These are phyloP conservation scores for Penicillium hesseltinei DNA, from an alignment of 2,329 filamentous ascomycete genomes.

Conservation along the genomic window DNA sequence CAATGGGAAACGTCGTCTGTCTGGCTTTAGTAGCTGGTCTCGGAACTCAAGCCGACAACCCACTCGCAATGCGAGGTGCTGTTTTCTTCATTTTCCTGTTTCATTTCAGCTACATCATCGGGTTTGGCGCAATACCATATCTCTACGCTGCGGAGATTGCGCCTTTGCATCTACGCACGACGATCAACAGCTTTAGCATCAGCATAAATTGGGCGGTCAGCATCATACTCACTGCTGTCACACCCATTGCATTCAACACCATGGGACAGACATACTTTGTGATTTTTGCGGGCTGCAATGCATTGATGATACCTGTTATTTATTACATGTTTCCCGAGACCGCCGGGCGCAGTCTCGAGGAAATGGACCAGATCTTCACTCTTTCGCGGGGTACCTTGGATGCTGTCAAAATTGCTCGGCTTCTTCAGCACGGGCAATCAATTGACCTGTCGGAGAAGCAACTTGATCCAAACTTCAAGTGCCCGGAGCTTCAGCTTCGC, in stretches of 20 bases:
- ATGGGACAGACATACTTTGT: slow-evolving; percentile 24
- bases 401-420: slow-evolving; percentile 15
- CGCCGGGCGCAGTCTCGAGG: slow-evolving; percentile 22
- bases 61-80: slow-evolving; percentile 17
- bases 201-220: slow-evolving; percentile 22
- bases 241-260: slow-evolving; percentile 21
- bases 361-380: slow-evolving; percentile 24
- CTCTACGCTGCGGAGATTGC: slow-evolving; percentile 23
- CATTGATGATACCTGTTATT: slow-evolving; percentile 16
- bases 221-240: slow-evolving; percentile 22
- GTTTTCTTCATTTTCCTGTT: slow-evolving; percentile 26
- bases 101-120: slow-evolving; percentile 26
- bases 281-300: slow-evolving; percentile 21
- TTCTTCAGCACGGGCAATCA: slow-evolving; percentile 9
- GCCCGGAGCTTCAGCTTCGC: slow-evolving; percentile 7
- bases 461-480: background rate
- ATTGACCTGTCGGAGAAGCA: slow-evolving; percentile 5
- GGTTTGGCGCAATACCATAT: slow-evolving; percentile 25
- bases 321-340: slow-evolving; percentile 25
- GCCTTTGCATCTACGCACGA: slow-evolving; percentile 23
- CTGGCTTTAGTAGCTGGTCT: slow-evolving; percentile 19
- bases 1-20: slow-evolving; percentile 20
- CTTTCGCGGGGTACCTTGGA: slow-evolving; percentile 13
- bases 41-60: slow-evolving; percentile 14
- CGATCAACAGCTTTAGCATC: slow-evolving; percentile 26